Percentiles rank a stretch among this genome's conserved stretches.
These are phyloP conservation scores for Taiwanofungus camphoratus DNA, from an alignment of 1,284 basidiomycete genomes.

Conservation along the genomic window DNA sequence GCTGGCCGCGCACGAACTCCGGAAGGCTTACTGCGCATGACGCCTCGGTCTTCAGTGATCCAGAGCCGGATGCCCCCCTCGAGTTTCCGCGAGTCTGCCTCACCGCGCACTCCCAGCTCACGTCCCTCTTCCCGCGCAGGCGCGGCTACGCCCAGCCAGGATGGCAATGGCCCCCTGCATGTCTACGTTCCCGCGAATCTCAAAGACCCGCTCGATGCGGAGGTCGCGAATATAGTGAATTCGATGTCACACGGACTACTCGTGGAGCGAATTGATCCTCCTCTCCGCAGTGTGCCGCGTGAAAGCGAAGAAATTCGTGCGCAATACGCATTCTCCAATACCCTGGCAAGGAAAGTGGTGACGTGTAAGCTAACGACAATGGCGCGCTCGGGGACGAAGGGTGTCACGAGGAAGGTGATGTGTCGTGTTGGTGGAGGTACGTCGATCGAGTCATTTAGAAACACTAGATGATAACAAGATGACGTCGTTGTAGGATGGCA, in stretches of 20 bases:
- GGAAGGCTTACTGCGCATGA: constrained; percentile 47
- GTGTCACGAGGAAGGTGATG: constrained; percentile 77
- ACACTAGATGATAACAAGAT: neutral
- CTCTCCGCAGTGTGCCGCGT: constrained; percentile 55
- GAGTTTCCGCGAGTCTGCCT: constrained; percentile 58
- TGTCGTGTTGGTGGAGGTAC: constrained; percentile 78
- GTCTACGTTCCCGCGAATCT: constrained; percentile 65
- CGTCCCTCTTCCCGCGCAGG: constrained; percentile 62
- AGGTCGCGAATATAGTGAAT: constrained; percentile 74
- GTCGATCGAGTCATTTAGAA: constrained; percentile 23
- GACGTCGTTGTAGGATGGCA: constrained; percentile 63
- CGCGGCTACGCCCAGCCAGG: constrained; percentile 51
- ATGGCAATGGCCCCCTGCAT: constrained; percentile 42
- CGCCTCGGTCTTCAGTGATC: constrained; percentile 35
- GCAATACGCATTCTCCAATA: constrained; percentile 75
- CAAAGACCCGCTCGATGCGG: constrained; percentile 77
- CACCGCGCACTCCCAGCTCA: constrained; percentile 48
- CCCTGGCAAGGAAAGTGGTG: constrained; percentile 65
- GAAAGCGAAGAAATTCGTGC: constrained; percentile 78
- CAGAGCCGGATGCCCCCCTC: constrained; percentile 57
- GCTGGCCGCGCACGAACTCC: constrained; percentile 62
- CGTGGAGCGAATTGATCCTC: constrained; percentile 77
- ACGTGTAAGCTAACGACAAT: constrained; percentile 78
- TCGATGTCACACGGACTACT: constrained; percentile 68
- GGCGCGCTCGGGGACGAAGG: constrained; percentile 50